Evolutionary conservation across 1,284 basidiomycete genomes (phyloP).

Genomic region (Xerocomus amazonicus): DNA sequence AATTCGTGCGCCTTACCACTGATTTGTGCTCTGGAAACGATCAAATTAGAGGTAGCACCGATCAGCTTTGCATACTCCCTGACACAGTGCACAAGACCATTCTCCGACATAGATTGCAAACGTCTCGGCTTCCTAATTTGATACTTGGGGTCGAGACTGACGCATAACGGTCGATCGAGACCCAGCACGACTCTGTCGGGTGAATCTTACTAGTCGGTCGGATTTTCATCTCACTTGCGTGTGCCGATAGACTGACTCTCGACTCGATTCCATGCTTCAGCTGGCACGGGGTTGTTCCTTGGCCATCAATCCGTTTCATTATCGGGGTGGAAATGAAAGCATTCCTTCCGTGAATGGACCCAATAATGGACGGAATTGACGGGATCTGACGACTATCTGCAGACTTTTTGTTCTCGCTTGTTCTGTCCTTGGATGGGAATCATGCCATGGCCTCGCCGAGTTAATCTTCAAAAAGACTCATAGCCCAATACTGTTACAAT

Average conservation of each 20-base stretch:
- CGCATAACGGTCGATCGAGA: slow-evolving; percentile 12
- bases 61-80: neutral
- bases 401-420: no score
- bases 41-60: neutral
- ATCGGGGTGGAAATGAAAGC: neutral
- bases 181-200: slow-evolving; percentile 5
- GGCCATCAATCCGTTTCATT: no score
- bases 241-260: slow-evolving; percentile 4
- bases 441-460: neutral
- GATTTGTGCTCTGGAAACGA: neutral
- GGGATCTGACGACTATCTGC: neutral
- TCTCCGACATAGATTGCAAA: slow-evolving; percentile 13
- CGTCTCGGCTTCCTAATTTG: neutral
- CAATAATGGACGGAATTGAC: neutral
- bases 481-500: neutral
- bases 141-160: slow-evolving; percentile 6
- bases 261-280: slow-evolving; percentile 8
- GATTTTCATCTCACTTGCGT: neutral
- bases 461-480: no score
- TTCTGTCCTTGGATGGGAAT: neutral
- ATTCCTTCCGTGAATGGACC: neutral
- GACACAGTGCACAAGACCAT: neutral
- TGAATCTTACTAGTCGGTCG: slow-evolving; percentile 11
- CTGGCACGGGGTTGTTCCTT: neutral
- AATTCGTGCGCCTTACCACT: neutral